Conservation (phyloP, 2,329 filamentous ascomycete genomes). For the Botrytis fragariae region DNA sequence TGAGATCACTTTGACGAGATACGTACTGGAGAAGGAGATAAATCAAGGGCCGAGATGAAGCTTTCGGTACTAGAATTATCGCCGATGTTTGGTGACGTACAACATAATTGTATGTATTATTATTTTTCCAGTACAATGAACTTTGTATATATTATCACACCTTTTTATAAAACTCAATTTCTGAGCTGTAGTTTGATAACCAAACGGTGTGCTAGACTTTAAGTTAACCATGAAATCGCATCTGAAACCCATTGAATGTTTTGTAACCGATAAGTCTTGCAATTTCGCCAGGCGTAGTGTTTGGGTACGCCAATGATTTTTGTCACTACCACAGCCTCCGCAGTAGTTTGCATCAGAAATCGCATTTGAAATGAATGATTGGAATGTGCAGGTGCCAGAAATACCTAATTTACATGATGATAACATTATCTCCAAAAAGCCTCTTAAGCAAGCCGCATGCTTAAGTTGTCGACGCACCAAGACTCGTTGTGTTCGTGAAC, state of each 20-base stretch:
- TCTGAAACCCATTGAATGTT: background rate
- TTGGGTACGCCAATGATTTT: background rate
- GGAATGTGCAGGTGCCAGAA: background rate
- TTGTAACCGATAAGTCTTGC: no score
- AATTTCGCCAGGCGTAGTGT: background rate
- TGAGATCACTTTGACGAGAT: background rate
- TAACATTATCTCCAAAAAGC: background rate
- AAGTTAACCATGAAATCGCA: background rate
- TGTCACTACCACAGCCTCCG: background rate
- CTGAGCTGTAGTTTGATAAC: background rate
- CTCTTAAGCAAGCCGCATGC: slow-evolving; percentile 51
- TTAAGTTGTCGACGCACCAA: slow-evolving; percentile 65
- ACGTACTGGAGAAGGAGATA: background rate
- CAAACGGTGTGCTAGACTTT: background rate
- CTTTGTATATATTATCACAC: background rate
- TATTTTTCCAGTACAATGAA: background rate
- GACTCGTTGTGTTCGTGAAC: slow-evolving; percentile 61
- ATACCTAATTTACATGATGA: background rate
- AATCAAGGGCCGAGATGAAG: background rate
- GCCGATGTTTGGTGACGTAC: background rate
- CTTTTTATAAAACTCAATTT: background rate
- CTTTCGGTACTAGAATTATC: slow-evolving; percentile 4
- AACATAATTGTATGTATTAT: background rate
- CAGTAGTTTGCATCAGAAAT: background rate
- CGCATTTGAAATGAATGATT: slow-evolving; percentile 5